Base-by-base conservation (phyloP, 2,329 filamentous ascomycete species). In the Ceratocystis cacaofunesta region DNA sequence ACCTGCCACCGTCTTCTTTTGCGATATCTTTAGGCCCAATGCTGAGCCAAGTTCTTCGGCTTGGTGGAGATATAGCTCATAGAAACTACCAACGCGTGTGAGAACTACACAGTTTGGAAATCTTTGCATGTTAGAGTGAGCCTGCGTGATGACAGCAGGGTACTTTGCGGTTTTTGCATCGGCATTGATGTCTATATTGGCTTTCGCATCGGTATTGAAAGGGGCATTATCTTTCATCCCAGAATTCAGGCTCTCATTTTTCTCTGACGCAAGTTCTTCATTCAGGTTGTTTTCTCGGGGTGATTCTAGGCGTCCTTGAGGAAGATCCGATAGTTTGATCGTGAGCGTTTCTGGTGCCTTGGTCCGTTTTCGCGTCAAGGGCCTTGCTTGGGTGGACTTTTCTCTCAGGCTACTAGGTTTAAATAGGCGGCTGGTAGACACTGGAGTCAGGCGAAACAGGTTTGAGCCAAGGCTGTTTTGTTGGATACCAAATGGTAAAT, bases 11-110 rank as follows among this genome's bases (percentile, higher is more conserved):
- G 88, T 90, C 74, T 85, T 91, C 74, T 90, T 94, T 65, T 82
- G 82, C 1, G 88, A 86, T 65, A 95, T 85, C 75, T 96, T 97
- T 72, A 99, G 77, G 71, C 91, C 94, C 69, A 99, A 79, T 57
- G 95, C 78, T 0, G 91, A 89, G 1, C 88, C 92, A 73, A 88
- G 88, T 72, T 96, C 86, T 67, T 95, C 89, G 10, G 95, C 94
- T 73, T 99, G 92, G 71, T 95, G 88, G 74, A 97, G 95, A 76
- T 99, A 99, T 67, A 99, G 78, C 82, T 99, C 94, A 75, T 97
- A 99, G 76, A 99, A 99, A 68, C 92, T 87, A 65, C 94, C 94
- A 32, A 99, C 91, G 66, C 92, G 85, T 3, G 94, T 99, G 67
- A 99, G 77, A 6, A 99, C 75, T 48, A 99, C 88, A 75, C 92